Conservation (phyloP, 148 eudicot genomes). For the Spergularia marina region DNA sequence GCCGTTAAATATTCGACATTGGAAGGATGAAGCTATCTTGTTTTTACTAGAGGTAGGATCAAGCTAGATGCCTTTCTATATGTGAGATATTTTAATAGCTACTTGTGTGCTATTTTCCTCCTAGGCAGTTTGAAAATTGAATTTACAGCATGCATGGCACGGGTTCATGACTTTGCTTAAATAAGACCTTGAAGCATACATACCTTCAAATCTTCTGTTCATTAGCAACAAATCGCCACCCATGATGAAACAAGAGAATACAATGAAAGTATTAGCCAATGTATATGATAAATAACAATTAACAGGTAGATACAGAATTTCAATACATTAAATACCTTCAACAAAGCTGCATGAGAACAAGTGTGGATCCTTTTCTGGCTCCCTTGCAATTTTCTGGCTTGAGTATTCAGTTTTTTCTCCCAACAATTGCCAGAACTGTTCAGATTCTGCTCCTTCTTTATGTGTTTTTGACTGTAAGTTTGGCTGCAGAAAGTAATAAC, state of each 20-base stretch:
- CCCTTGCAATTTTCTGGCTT: conserved; percentile 69
- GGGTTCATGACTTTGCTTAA: background rate
- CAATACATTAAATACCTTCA: conserved; percentile 47
- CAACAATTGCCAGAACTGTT: conserved; percentile 79
- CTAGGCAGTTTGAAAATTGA: background rate
- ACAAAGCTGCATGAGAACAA: conserved; percentile 72
- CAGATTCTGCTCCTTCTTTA: conserved; percentile 87
- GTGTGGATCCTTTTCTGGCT: conserved; percentile 81
- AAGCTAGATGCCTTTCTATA: too few relatives aligned
- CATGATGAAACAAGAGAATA: conserved; percentile 22
- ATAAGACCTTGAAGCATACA: conserved; percentile 16
- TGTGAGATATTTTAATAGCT: too few relatives aligned
- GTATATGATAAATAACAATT: conserved; percentile 1
- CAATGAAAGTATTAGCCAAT: conserved; percentile 31
- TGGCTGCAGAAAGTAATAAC: conserved; percentile 56
- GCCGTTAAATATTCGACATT: too few relatives aligned
- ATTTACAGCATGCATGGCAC: background rate
- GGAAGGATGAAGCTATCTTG: too few relatives aligned
- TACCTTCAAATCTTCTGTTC: conserved; percentile 83
- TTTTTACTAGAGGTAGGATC: too few relatives aligned
- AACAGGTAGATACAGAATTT: conserved; percentile 4
- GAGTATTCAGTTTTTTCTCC: conserved; percentile 84
- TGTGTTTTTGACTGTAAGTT: conserved; percentile 70
- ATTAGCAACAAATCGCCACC: conserved; percentile 30
- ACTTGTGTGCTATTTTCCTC: too few relatives aligned